A percentile compares a stretch with the other conserved stretches of the same genome.
Conservation (phyloP, 306 rosid genomes). For the Gastrolobium villosum region DNA sequence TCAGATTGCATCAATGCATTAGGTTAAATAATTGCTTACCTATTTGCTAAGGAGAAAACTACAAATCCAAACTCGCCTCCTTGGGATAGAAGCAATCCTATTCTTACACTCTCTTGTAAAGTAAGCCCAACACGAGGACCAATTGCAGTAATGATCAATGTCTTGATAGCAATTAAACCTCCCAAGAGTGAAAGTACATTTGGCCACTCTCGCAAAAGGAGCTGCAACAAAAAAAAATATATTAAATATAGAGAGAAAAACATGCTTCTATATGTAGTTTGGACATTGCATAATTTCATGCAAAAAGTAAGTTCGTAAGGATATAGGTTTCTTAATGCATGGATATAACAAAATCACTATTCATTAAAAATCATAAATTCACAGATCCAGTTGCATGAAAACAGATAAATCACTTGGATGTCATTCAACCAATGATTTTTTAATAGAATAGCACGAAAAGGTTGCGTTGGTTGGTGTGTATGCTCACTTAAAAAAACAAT, state of each 20-base stretch:
- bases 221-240: slow-evolving; percentile 65
- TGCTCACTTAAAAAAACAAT: slow-evolving; percentile 2
- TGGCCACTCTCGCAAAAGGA: slow-evolving; percentile 97
- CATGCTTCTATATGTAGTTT: slow-evolving; percentile 29
- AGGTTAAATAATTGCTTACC: slow-evolving; percentile 56
- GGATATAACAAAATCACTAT: slow-evolving; percentile 5
- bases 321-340: slow-evolving; percentile 17
- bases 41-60: slow-evolving; percentile 94
- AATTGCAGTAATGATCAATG: slow-evolving; percentile 91
- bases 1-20: slow-evolving; percentile 30
- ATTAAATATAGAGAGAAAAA: slow-evolving; percentile 25
- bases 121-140: slow-evolving; percentile 99
- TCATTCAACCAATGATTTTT: not conserved
- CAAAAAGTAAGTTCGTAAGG: slow-evolving; percentile 5
- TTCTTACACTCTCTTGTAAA: slow-evolving; percentile 95
- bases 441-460: slow-evolving; percentile 16
- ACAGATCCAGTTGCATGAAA: slow-evolving; percentile 30
- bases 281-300: slow-evolving; percentile 25
- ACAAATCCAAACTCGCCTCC: slow-evolving; percentile 99
- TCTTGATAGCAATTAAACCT: slow-evolving; percentile 91
- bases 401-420: slow-evolving; percentile 23
- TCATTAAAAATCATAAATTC: slow-evolving; percentile 2
- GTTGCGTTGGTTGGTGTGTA: not conserved
- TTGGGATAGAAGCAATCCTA: slow-evolving; percentile 96
- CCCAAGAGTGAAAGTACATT: slow-evolving; percentile 94